A percentile compares a stretch with the other conserved stretches of the same genome.
Conservation (phyloP, 148 eudicot genomes). For the Selenicereus undatus region DNA sequence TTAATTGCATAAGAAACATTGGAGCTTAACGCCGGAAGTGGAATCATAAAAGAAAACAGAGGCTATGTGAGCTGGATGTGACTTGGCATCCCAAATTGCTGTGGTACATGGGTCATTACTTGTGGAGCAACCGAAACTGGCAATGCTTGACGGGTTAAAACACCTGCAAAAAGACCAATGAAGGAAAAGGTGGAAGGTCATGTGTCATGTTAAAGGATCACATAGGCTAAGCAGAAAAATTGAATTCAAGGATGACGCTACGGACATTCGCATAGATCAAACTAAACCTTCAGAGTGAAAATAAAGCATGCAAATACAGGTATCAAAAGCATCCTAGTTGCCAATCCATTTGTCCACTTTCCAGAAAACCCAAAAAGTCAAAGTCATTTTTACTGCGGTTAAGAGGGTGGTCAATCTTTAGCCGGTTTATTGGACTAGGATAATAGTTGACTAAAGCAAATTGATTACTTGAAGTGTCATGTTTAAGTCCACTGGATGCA, state of each 20-base stretch:
- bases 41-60: slow-evolving; percentile 34
- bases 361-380: not conserved
- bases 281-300: not conserved
- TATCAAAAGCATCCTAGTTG: not conserved
- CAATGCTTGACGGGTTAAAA: slow-evolving; percentile 39
- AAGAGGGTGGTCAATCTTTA: too few species aligned
- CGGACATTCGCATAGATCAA: too few species aligned
- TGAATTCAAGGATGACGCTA: too few species aligned
- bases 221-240: not conserved
- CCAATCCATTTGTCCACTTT: not conserved
- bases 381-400: not conserved
- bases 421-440: not conserved
- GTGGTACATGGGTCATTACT: slow-evolving; percentile 38
- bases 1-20: slow-evolving; percentile 36
- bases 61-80: slow-evolving; percentile 54
- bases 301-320: not conserved
- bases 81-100: slow-evolving; percentile 40
- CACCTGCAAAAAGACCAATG: slow-evolving; percentile 37
- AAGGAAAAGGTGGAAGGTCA: not conserved
- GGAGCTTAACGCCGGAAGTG: slow-evolving; percentile 40
- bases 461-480: not conserved
- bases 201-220: too few species aligned
- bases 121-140: slow-evolving; percentile 46
- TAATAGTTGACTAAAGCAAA: not conserved
- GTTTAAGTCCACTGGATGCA: too few species aligned